Evolutionary conservation across 352 stramenopile genomes (phyloP), one percentile per base, ranked within the genome.

Genomic region (Albugo laibachii): DNA sequence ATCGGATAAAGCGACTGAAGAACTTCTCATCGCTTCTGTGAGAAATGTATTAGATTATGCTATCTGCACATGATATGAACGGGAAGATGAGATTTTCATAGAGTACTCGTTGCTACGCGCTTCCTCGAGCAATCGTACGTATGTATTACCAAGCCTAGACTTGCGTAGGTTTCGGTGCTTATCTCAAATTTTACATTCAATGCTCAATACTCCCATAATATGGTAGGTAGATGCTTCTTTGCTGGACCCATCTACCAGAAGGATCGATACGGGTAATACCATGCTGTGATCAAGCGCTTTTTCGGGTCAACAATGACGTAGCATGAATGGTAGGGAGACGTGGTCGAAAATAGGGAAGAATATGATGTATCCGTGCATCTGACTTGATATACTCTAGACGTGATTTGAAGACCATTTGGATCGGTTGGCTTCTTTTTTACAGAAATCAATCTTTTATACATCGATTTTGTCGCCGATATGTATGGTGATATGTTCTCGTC

Each of bases 211-310:
- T 31, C 24, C 8, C 24, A 31, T 3, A 31, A 8, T 31, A 10
- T 8, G 8, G 3, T 31, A 8, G 8, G 24, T 3, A 31, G 24
- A 31, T 31, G 24, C 24, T 31, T 31, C 24, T 8, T 3, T 31
- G 24, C 24, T 31, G 40, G 47, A 48, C 48, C 48, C 49, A 44
- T 47, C 61, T 57, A 80, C 66, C 65, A 82, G 35, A 69, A 80
- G 39, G 65, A 49, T 41, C 52, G 37, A 39, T 74, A 82, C 13
- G 56, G 46, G 45, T 73, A 54, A 50, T 71, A 58, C 69, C 66
- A 81, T 36, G 80, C 45, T 20, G 68, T 80, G 47, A 81, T 56
- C 63, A 62, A 75, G 21, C 71, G 63, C 57, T 83, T 87, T 41
- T 65, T 62, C 39, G 71, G 45, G 45, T 87, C 74, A 14, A 87